A percentile compares a stretch with the other conserved stretches of the same genome.
phyloP scores from a whole-genome alignment of 768 basidiomycete species.

The Russula earlei region DNA sequence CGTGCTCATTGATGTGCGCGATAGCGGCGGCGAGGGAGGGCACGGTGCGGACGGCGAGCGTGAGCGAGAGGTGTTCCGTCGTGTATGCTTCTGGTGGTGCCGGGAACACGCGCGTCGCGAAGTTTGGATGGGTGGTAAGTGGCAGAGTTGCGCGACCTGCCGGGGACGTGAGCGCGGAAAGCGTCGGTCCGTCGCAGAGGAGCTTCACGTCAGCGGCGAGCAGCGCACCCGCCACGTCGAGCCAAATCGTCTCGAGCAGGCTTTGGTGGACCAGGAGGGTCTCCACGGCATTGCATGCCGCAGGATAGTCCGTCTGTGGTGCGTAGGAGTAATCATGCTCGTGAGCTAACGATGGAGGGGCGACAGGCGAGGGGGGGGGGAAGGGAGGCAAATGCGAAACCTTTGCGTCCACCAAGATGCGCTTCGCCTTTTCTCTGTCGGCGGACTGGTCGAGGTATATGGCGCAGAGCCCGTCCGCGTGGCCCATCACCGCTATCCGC shows the following conservation, averaged over 20 bases:
- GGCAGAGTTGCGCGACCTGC: too few species aligned
- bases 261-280: slow-evolving; percentile 79
- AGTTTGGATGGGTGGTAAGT: slow-evolving; percentile 23
- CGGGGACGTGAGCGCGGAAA: slow-evolving; percentile 41
- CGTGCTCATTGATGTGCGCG: slow-evolving; percentile 83
- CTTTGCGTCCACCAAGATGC: slow-evolving; percentile 86
- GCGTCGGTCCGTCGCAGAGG: slow-evolving; percentile 63
- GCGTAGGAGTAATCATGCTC: too few species aligned
- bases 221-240: slow-evolving; percentile 62
- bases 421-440: slow-evolving; percentile 64
- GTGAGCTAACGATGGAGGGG: too few species aligned
- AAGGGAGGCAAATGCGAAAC: slow-evolving; percentile 32
- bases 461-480: slow-evolving; percentile 91
- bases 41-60: slow-evolving; percentile 69
- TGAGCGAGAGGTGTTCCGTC: slow-evolving; percentile 83
- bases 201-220: slow-evolving; percentile 62
- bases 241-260: slow-evolving; percentile 70
- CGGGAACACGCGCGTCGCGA: slow-evolving; percentile 39
- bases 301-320: slow-evolving; percentile 85
- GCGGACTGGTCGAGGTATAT: slow-evolving; percentile 85
- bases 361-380: background rate
- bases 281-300: slow-evolving; percentile 91
- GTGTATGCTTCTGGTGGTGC: slow-evolving; percentile 60
- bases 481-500: slow-evolving; percentile 96
- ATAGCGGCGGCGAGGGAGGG: slow-evolving; percentile 69